Base-by-base conservation (phyloP, 2,329 filamentous ascomycete genomes). In the Sordariomycetes sp. region DNA sequence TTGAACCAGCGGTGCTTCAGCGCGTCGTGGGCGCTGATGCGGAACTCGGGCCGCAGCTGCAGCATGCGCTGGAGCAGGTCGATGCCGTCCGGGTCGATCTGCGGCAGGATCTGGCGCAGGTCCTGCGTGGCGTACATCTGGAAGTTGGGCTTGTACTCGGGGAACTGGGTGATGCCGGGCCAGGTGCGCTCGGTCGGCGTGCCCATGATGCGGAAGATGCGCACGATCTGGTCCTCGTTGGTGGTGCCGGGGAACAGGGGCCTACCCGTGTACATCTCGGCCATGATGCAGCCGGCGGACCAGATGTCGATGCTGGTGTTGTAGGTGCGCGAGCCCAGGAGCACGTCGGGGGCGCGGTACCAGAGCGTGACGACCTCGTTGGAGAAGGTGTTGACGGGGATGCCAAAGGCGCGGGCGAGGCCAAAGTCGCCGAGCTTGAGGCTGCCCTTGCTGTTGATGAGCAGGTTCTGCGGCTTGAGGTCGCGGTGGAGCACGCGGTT, bases 231-330 rank as follows among this genome's bases (percentile, higher is more conserved):
- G 69, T 99, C 94, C 72, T 99, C 94, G 71, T 99, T 99, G 43
- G 94, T 97, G 1, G 94, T 99, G 60, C 94, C 94, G 0, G 94
- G 94, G 76, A 99, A 99, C 7, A 99, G 81, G 0, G 94, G 94
- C 20, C 94, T 83, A 3, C 94, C 94, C 0, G 93, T 97, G 72
- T 95, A 97, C 91, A 99, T 97, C 74, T 99, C 94, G 11, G 94
- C 94, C 94, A 99, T 97, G 78, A 99, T 99, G 72, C 94, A 99
- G 59, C 94, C 94, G 7, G 94, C 94, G 7, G 90, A 96, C 94
- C 94, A 99, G 70, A 99, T 97, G 68, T 99, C 94, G 71, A 99
- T 97, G 74, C 90, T 96, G n/a, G 94, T 99, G 74, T 96, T 99
- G 77, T 99, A 99, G 24, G 94, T 97, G 63, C 94, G 80, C 66